Evolutionary conservation across 495 filamentous ascomycete genomes (phyloP), one percentile per base, ranked within the genome.

Genomic region (Annulohypoxylon bovei): DNA sequence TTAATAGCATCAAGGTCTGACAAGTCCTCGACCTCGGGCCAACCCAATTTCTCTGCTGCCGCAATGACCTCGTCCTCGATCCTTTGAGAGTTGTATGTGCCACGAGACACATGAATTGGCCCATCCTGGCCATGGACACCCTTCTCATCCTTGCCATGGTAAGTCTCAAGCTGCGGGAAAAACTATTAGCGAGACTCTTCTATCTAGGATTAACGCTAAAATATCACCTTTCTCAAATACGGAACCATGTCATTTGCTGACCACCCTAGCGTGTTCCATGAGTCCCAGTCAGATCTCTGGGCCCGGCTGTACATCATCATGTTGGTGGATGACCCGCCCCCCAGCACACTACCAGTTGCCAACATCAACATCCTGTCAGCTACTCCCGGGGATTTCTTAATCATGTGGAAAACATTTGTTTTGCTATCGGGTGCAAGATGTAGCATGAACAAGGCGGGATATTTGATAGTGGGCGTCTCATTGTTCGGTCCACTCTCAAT

Each of bases 211-310:
- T n/a, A n/a, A n/a, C n/a, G 35, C 35, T 39, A 11, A 39, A 11
- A 80, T 74, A 6, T 22, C 16, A 85, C 84, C 80, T 87, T 87
- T 56, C 80, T 84, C 33, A 86, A 16, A 44, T 76, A 81, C 3
- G 83, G 85, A 33, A 84, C 12, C 70, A 88, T 60, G 0, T 85
- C 84, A n/a, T 84, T 76, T 7, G 76, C 80, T 4, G 74, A 71
- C 86, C 85, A 88, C 0, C 86, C 85, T 1, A 75, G 70, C 0
- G 74, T 79, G 0, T 53, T 42, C 61, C 61, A 64, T 2, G 23
- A 28, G 35, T 64, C 35, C 12, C 14, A 54, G 23, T 64, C 61
- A 23, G 16, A 12, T 4, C 47, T 20, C 27, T 54, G 49, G 14
- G 61, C 49, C 1, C 61, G 61, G 8, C 22, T 32, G 18, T 64